Evolutionary conservation across 2,329 filamentous ascomycete species (phyloP), one percentile per base, ranked within the genome.

Genomic region (Trichoderma sp.): DNA sequence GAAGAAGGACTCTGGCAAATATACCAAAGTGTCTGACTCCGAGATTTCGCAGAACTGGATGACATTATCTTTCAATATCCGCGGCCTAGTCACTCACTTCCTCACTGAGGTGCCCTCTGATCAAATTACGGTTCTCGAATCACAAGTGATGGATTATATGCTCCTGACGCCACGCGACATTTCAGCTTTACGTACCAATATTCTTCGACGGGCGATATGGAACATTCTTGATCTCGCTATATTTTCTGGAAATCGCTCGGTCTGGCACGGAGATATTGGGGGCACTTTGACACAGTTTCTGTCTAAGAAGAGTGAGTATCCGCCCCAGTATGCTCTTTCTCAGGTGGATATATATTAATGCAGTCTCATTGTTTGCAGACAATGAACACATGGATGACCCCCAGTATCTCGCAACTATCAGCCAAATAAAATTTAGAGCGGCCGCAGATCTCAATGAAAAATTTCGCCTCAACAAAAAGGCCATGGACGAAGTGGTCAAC

Each of bases 241-340:
- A 6, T 73, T 70, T 26, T 30, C 8, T 2, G 71, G 67, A 9
- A 3, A 4, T 0, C 3, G 1, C 15, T 9, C 5, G 4, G 32
- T 66, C 18, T 73, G 71, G 67, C n/a, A 30, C 2, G 67, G 71
- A 56, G 8, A 21, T 1, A 9, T 66, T 12, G 71, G 67, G 7
- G 1, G 8, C 1, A 15, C 6, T 2, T 28, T 73, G 36, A 71
- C 67, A 15, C 15, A 28, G 1, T 15, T n/a, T n/a, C 5, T 61
- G 2, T 15, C n/a, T 34, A 8, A 3, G 15, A 34, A 47, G 11
- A 14, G 71, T 66, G 11, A 65, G 18, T 39, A 24, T 24, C 24
- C 24, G 24, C 24, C 24, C 24, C 24, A 24, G 24, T 24, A 24
- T 24, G 24, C 24, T 24, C 24, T 24, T 24, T 24, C 24, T 24